Evolutionary conservation across 2,329 filamentous ascomycete genomes (phyloP).

Genomic region (Didymella lethalis): DNA sequence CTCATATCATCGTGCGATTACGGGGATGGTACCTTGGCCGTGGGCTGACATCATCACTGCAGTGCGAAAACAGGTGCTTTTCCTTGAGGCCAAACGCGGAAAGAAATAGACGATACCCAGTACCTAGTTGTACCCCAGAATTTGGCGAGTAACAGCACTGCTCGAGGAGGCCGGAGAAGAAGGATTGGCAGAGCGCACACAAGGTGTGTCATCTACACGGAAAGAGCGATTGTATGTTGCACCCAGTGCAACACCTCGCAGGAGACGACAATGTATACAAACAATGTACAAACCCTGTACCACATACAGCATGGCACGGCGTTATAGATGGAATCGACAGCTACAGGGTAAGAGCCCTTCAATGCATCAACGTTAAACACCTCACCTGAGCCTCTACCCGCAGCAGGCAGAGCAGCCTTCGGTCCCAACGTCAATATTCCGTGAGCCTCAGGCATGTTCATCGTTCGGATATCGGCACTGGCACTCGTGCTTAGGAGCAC

Average conservation of each 20-base stretch:
- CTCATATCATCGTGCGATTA: not conserved
- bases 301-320: conserved; percentile 40
- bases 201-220: not conserved
- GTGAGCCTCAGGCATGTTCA: not conserved
- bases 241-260: conserved; percentile 6
- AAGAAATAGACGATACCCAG: conserved; percentile 54
- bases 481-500: not conserved
- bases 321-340: conserved; percentile 31
- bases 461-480: conserved; percentile 6
- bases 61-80: conserved; percentile 96
- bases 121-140: not conserved
- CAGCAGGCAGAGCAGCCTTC: not conserved
- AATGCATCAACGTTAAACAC: not conserved
- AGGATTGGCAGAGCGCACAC: not conserved
- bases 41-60: conserved; percentile 31
- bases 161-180: not conserved
- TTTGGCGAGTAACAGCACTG: not conserved
- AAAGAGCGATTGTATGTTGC: not conserved
- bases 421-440: not conserved
- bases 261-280: conserved; percentile 13
- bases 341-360: conserved; percentile 14
- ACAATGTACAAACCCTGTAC: conserved; percentile 35
- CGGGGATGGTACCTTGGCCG: not conserved
- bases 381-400: not conserved
- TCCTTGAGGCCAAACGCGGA: conserved; percentile 90